Conservation (phyloP, 73 alveolate species). For the Tetrahymena malaccensis region DNA sequence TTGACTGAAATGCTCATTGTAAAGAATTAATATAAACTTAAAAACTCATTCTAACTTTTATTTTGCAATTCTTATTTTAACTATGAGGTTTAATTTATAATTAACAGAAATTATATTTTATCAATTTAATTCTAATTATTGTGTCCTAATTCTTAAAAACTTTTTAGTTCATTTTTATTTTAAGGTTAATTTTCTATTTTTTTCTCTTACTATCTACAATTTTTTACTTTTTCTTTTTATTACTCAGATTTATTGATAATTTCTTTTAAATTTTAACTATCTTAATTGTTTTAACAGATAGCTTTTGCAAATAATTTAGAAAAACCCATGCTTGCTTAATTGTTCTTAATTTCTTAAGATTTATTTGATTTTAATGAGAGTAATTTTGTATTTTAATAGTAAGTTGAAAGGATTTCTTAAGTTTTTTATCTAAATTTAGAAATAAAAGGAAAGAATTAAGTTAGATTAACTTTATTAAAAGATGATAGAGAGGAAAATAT, state of each 20-base stretch:
- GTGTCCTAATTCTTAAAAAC: background rate
- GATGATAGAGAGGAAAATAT: background rate
- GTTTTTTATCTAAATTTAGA: background rate
- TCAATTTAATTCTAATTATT: background rate
- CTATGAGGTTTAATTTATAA: background rate
- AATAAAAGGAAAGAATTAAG: background rate
- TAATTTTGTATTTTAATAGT: background rate
- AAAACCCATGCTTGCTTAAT: too few relatives aligned
- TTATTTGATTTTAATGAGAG: background rate
- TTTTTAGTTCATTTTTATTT: background rate
- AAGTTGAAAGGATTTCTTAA: background rate
- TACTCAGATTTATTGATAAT: too few relatives aligned
- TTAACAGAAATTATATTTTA: background rate
- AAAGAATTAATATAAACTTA: background rate
- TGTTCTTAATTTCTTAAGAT: too few relatives aligned
- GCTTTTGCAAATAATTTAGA: too few relatives aligned
- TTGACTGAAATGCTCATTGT: background rate
- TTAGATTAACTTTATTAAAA: background rate
- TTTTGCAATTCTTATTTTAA: background rate
- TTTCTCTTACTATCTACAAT: background rate
- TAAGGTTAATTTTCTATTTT: background rate
- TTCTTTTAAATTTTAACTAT: too few relatives aligned
- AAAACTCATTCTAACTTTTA: background rate
- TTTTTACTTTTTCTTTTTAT: too few relatives aligned
- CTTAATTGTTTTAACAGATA: too few relatives aligned